phyloP scores from a whole-genome alignment of 2,329 filamentous ascomycete genomes.

The Xylaria sp. region DNA sequence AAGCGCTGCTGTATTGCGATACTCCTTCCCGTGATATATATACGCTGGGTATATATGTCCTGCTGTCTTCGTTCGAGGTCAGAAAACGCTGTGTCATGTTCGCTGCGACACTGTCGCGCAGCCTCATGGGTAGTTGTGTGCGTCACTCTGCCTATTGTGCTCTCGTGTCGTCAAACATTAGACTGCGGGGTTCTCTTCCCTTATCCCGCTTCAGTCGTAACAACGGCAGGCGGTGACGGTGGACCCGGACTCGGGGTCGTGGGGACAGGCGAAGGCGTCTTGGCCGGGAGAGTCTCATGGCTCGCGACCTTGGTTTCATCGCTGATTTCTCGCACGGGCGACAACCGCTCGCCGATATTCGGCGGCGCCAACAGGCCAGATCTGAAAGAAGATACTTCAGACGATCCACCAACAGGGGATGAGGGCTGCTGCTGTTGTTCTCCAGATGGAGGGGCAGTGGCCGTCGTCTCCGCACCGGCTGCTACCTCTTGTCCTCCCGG shows the following conservation, averaged over 20 bases:
- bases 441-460: slow-evolving; percentile 39
- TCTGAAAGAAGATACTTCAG: slow-evolving; percentile 27
- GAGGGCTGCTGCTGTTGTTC: slow-evolving; percentile 11
- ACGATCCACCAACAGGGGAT: neutral
- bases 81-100: too few species aligned
- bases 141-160: neutral
- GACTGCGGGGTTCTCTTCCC: neutral
- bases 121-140: neutral
- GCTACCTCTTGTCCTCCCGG: slow-evolving; percentile 17
- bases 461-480: neutral
- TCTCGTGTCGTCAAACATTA: neutral
- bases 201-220: neutral
- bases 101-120: neutral
- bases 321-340: slow-evolving; percentile 45
- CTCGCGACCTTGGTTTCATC: slow-evolving; percentile 47
- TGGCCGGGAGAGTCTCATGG: slow-evolving; percentile 36
- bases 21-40: neutral
- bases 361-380: slow-evolving; percentile 41
- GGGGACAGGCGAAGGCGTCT: slow-evolving; percentile 34
- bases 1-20: neutral
- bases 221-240: neutral
- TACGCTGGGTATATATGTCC: neutral
- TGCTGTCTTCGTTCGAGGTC: neutral
- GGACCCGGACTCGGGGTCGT: slow-evolving; percentile 19
- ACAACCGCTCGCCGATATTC: slow-evolving; percentile 37